Evolutionary conservation across 2,329 filamentous ascomycete species (phyloP).

Genomic region (Cryphonectria naterciae): DNA sequence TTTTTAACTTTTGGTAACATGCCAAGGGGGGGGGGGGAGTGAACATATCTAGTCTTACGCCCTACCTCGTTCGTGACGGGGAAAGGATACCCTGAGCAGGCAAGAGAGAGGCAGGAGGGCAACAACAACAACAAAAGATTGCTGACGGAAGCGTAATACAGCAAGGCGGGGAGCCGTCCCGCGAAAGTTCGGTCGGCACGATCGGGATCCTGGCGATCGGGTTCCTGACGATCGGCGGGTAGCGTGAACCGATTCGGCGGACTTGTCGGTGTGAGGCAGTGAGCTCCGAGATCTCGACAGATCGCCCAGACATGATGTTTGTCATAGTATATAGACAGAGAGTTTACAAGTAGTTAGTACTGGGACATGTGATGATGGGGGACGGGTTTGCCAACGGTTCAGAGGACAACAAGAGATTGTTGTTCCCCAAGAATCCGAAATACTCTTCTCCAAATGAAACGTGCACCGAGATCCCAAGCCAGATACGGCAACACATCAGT

Average conservation of each 20-base stretch:
- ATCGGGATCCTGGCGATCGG: constrained; percentile 6
- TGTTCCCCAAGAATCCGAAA: not conserved
- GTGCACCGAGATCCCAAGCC: not conserved
- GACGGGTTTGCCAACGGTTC: not conserved
- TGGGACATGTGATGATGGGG: not conserved
- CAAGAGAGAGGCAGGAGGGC: not conserved
- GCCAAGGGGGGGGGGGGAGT: not conserved
- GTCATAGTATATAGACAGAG: not conserved
- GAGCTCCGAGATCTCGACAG: not conserved
- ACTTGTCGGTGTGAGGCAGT: not conserved
- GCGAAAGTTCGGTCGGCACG: constrained; percentile 7
- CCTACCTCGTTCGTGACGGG: not conserved
- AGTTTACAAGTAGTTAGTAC: not conserved
- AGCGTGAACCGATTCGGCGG: not conserved
- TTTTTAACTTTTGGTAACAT: not conserved
- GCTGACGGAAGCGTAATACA: not conserved
- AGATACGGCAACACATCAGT: not conserved
- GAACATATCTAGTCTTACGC: not conserved
- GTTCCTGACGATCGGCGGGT: constrained; percentile 5
- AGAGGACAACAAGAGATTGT: not conserved
- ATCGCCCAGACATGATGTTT: not conserved
- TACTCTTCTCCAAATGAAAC: not conserved
- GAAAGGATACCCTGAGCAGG: not conserved
- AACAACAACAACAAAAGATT: too few species aligned
- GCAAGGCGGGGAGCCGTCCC: not conserved